Evolutionary conservation across 768 basidiomycete genomes (phyloP).

Genomic region (Leccinum truebloodii): DNA sequence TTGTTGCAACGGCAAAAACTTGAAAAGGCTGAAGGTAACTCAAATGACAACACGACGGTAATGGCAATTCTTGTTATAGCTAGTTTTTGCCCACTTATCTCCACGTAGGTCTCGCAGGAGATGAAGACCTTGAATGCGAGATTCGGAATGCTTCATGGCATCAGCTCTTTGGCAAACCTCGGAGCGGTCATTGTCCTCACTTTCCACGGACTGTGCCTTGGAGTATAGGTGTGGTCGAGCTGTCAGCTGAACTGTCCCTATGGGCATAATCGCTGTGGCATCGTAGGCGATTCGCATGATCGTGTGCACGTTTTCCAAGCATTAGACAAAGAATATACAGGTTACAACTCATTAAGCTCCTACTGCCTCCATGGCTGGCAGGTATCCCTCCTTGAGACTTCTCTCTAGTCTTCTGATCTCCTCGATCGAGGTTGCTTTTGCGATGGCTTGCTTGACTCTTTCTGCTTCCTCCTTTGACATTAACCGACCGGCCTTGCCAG

Average conservation of each 20-base stretch:
- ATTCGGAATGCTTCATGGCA: conserved; percentile 68
- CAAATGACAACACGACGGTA: conserved; percentile 65
- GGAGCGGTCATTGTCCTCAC: conserved; percentile 55
- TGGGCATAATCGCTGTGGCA: not conserved
- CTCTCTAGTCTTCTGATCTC: conserved; percentile 84
- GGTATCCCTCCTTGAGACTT: conserved; percentile 79
- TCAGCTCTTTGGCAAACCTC: conserved; percentile 69
- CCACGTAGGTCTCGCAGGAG: conserved; percentile 55
- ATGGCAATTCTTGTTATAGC: conserved; percentile 23
- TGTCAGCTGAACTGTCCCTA: not conserved
- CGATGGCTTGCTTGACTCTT: conserved; percentile 83
- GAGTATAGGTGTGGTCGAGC: conserved; percentile 49
- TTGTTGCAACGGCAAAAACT: conserved; percentile 73
- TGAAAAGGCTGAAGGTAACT: conserved; percentile 74
- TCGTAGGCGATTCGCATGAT: not conserved
- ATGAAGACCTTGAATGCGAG: conserved; percentile 70
- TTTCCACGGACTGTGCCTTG: conserved; percentile 76
- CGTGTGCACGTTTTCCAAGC: conserved; percentile 1
- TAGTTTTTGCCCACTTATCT: conserved; percentile 11
- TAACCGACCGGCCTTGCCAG: conserved; percentile 77
- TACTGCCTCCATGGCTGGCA: conserved; percentile 76
- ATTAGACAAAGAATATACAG: conserved; percentile 35
- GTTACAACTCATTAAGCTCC: conserved; percentile 57
- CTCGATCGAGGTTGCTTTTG: conserved; percentile 87
- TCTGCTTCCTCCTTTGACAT: conserved; percentile 93